Evolutionary conservation across 2,329 filamentous ascomycete species (phyloP), one percentile per base, ranked within the genome.

Genomic region (Setomelanomma holmii): DNA sequence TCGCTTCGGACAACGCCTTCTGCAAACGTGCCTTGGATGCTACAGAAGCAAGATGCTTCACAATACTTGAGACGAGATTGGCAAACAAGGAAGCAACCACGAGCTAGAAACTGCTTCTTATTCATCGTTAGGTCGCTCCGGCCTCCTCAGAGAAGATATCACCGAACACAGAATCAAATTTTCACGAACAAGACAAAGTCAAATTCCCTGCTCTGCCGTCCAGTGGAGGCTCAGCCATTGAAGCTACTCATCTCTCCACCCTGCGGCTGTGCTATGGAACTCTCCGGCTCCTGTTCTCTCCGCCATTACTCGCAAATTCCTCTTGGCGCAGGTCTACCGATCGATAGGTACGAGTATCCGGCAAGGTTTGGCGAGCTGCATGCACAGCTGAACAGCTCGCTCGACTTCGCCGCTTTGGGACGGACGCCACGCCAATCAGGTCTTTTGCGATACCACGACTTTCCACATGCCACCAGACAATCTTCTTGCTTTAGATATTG

Each of bases 321-420:
- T 14, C 27, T 30, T 30, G 27, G 27, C 27, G 27, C n/a, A 10
- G 5, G 21, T 41, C 17, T 24, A 5, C 12, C 12, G 23, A 27
- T 38, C 19, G 35, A 38, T 8, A 11, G 35, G 35, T n/a, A 4
- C 17, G 39, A 5, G 24, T 23, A 22, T 23, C 23, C 20, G 41
- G 27, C 14, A 33, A 35, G 19, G 27, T 35, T 44, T 22, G 41
- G 17, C 41, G 24, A 35, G 30, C 16, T 43, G 41, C 27, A n/a
- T 35, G 24, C 14, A 8, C 16, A 44, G 27, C 41, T 35, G 41
- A 44, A 20, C 27, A 10, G 16, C 42, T 45, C 42, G 33, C 30
- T 45, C 42, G 35, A 45, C 27, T 30, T 45, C 30, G 42, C 42
- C 42, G 30, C 30, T 23, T 45, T 27, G 12, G 42, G 42, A 45